Percentiles rank a stretch among this genome's conserved stretches.
These are phyloP conservation scores for Bothriochloa decipiens DNA, from an alignment of 176 grass and related monocot species.

Conservation along the genomic window DNA sequence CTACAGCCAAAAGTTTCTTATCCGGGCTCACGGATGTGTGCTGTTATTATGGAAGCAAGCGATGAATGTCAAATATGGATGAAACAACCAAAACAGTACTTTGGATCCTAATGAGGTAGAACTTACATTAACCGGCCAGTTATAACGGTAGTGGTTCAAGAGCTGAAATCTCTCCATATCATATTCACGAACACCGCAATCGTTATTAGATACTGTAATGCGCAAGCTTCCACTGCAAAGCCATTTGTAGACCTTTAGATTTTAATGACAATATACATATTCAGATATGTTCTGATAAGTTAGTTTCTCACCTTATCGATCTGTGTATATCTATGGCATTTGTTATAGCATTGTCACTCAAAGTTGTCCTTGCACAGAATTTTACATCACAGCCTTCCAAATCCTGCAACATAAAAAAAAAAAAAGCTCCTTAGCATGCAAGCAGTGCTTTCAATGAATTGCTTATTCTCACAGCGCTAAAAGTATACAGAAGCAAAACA, in stretches of 20 bases:
- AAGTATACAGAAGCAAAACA: not conserved
- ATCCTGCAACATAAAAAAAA: constrained; percentile 48
- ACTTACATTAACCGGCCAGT: constrained; percentile 96
- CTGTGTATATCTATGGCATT: constrained; percentile 93
- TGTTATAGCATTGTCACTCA: constrained; percentile 88
- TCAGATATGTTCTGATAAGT: constrained; percentile 3
- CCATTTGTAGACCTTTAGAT: constrained; percentile 40
- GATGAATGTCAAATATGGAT: constrained; percentile 19
- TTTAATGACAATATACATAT: constrained; percentile 27
- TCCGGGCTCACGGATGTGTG: constrained; percentile 86
- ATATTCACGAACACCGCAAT: constrained; percentile 78
- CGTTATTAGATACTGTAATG: constrained; percentile 85
- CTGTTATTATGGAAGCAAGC: constrained; percentile 37
- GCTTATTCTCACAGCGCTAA: not conserved
- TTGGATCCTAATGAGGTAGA: constrained; percentile 4
- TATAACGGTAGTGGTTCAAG: constrained; percentile 75
- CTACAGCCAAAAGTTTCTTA: constrained; percentile 62
- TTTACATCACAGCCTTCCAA: constrained; percentile 65
- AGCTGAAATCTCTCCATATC: constrained; percentile 86
- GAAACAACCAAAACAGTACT: not conserved
- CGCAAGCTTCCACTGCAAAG: constrained; percentile 67
- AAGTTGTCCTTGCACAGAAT: constrained; percentile 80
- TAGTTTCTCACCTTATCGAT: constrained; percentile 53
- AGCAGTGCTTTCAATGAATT: constrained; percentile 6
- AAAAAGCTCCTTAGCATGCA: constrained; percentile 16